Percentiles rank a stretch among this genome's conserved stretches.
Evolutionary conservation across 1,284 basidiomycete genomes (phyloP).

Genomic region (Apiotrichum gamsii): DNA sequence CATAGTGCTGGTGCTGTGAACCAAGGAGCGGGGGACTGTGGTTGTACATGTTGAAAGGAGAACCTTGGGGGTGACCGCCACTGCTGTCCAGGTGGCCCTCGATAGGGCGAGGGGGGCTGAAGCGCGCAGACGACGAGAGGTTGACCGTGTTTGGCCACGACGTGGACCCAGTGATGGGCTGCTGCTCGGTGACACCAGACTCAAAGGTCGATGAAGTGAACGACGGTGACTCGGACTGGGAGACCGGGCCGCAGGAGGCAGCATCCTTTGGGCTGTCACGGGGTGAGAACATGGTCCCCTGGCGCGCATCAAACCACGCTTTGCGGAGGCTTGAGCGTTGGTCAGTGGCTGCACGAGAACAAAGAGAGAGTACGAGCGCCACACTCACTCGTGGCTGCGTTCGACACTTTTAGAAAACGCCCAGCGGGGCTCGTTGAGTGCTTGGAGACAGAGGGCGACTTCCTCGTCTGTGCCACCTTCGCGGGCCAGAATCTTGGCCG

Average conservation of each 20-base stretch:
- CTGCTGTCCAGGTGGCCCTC: no score
- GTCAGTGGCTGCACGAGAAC: background rate
- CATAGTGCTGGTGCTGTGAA: background rate
- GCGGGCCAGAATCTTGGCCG: slow-evolving; percentile 61
- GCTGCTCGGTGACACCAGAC: background rate
- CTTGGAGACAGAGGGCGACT: slow-evolving; percentile 61
- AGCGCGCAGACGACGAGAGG: background rate
- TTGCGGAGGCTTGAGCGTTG: background rate
- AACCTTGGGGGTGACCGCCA: background rate
- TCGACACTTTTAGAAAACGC: slow-evolving; percentile 67
- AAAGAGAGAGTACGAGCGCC: background rate
- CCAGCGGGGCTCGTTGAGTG: slow-evolving; percentile 72
- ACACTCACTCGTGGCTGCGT: slow-evolving; percentile 42
- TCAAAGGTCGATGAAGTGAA: slow-evolving; percentile 11
- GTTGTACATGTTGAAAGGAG: background rate
- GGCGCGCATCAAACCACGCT: background rate
- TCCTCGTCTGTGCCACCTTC: slow-evolving; percentile 61
- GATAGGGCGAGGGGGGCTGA: background rate
- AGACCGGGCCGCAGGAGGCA: background rate
- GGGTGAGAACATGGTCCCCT: background rate
- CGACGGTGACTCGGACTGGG: slow-evolving; percentile 5
- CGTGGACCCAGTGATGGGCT: background rate
- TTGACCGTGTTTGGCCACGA: background rate
- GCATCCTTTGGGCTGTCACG: background rate
- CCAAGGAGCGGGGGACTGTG: background rate